phyloP scores from a whole-genome alignment of 768 basidiomycete species.

The Termitomyces sp. region DNA sequence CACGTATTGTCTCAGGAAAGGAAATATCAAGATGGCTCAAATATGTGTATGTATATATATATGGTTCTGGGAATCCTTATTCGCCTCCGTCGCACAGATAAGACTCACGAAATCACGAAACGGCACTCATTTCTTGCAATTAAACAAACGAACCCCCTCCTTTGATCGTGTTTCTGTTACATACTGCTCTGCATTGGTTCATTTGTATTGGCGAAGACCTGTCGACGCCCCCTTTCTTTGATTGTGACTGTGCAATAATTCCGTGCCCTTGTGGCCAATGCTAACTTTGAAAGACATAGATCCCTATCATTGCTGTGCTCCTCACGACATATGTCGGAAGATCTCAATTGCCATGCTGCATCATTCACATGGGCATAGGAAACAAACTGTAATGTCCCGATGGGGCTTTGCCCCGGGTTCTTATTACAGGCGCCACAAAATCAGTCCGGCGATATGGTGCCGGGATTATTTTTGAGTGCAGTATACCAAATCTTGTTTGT shows the following conservation, averaged over 20 bases:
- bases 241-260: neutral
- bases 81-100: neutral
- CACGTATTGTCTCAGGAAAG: neutral
- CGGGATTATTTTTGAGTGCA: neutral
- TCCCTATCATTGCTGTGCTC: neutral
- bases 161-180: neutral
- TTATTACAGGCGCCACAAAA: neutral
- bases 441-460: neutral
- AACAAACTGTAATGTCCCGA: neutral
- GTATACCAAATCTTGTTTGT: neutral
- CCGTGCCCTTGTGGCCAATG: neutral
- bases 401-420: neutral
- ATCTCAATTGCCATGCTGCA: neutral
- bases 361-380: neutral
- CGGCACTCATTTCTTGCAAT: neutral
- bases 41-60: too few relatives aligned
- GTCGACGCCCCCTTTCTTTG: neutral
- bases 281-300: neutral
- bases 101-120: neutral
- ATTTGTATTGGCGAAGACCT: neutral
- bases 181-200: neutral
- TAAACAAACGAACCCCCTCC: neutral
- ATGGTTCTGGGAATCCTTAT: neutral
- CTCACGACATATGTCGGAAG: neutral
- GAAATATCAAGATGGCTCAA: neutral